Percentiles rank a stretch among this genome's conserved stretches.
These are phyloP conservation scores for Penicillium mononematosum DNA, from an alignment of 495 filamentous ascomycete species.

Conservation along the genomic window DNA sequence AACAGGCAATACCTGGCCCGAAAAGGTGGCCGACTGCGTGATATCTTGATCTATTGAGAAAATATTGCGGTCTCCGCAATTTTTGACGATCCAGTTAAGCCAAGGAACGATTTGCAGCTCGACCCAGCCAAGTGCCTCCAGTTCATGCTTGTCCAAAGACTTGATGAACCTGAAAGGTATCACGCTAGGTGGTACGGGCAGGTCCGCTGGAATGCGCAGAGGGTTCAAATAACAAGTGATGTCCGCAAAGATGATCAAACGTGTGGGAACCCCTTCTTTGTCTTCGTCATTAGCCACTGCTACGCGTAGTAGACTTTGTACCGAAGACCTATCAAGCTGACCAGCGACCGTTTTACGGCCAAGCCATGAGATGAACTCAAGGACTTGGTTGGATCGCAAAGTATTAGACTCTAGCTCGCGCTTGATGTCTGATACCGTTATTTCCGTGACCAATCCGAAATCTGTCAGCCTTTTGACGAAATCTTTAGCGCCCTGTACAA, in stretches of 20 bases:
- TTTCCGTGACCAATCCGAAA: constrained; percentile 75
- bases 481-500: constrained; percentile 58
- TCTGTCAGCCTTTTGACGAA: constrained; percentile 78
- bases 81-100: constrained; percentile 73
- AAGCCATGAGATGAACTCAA: constrained; percentile 81
- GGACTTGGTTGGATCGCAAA: constrained; percentile 68
- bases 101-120: constrained; percentile 79
- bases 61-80: constrained; percentile 46
- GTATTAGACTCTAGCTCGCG: constrained; percentile 75
- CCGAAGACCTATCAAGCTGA: constrained; percentile 63
- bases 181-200: constrained; percentile 79
- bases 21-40: constrained; percentile 68
- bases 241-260: constrained; percentile 70
- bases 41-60: constrained; percentile 58
- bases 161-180: constrained; percentile 80
- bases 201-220: constrained; percentile 71
- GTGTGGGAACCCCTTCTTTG: constrained; percentile 54
- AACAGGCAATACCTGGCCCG: constrained; percentile 72
- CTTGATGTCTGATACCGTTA: constrained; percentile 82
- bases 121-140: constrained; percentile 79
- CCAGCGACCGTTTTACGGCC: constrained; percentile 61
- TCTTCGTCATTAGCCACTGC: constrained; percentile 76
- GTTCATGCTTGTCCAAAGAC: constrained; percentile 53
- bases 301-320: constrained; percentile 68
- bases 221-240: constrained; percentile 72